These are phyloP conservation scores for Candida schatavii DNA, from an alignment of 805 yeast species.

Conservation along the genomic window DNA sequence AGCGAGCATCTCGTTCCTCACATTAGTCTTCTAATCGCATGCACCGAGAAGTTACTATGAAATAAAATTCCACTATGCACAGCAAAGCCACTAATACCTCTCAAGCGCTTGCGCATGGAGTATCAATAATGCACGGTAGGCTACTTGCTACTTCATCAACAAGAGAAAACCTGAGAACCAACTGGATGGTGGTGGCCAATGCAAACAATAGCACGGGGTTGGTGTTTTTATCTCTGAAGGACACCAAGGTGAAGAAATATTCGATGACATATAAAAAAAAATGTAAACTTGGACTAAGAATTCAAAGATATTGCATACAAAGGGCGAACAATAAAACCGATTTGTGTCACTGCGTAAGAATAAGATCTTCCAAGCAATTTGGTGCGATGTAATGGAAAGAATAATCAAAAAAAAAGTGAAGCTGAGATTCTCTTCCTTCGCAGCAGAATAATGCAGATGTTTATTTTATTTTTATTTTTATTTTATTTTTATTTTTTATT, in stretches of 20 bases:
- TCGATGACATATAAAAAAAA: background rate
- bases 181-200: too few relatives aligned
- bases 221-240: too few relatives aligned
- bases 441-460: constrained; percentile 1
- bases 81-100: background rate
- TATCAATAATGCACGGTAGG: background rate
- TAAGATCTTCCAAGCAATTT: too few relatives aligned
- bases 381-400: too few relatives aligned
- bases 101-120: background rate
- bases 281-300: too few relatives aligned
- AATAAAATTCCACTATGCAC: background rate
- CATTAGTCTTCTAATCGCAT: background rate
- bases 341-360: too few relatives aligned
- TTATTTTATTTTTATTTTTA: background rate
- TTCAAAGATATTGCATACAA: too few relatives aligned
- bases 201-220: too few relatives aligned
- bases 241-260: background rate
- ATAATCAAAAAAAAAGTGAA: too few relatives aligned
- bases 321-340: too few relatives aligned
- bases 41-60: background rate
- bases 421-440: constrained; percentile 4
- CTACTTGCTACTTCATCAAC: background rate
- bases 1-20: background rate
- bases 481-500: background rate
- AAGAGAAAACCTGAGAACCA: too few relatives aligned